Percentiles rank a stretch among this genome's conserved stretches.
Evolutionary conservation across 441 rosid species (phyloP).

Genomic region (Jatropha podagrica): DNA sequence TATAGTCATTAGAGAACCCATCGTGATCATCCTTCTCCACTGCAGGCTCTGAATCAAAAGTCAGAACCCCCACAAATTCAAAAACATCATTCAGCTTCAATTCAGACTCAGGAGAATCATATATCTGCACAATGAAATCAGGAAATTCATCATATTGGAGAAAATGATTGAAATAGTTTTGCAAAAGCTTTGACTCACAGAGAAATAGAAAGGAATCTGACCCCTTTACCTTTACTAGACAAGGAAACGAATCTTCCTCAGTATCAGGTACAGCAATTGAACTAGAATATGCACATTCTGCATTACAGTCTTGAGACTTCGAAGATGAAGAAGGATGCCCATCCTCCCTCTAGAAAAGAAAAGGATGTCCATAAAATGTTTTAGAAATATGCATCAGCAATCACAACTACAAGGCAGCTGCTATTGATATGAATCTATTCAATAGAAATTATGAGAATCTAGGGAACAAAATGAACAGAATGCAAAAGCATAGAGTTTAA

Average conservation of each 20-base stretch:
- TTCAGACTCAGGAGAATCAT: constrained; percentile 84
- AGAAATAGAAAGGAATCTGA: constrained; percentile 5
- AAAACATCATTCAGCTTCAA: constrained; percentile 81
- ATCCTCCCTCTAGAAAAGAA: constrained; percentile 56
- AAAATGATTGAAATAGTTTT: not conserved
- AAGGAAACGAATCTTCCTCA: constrained; percentile 43
- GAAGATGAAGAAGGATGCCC: constrained; percentile 49
- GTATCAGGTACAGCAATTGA: constrained; percentile 23
- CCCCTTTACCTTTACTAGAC: constrained; percentile 70
- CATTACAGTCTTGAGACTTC: constrained; percentile 28
- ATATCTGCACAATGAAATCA: constrained; percentile 50
- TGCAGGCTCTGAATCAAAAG: constrained; percentile 48
- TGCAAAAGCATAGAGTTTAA: not conserved
- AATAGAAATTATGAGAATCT: not conserved
- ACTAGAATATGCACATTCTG: constrained; percentile 32
- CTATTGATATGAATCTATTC: not conserved
- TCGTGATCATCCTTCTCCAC: constrained; percentile 40
- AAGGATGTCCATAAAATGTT: constrained; percentile 11
- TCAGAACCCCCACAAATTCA: constrained; percentile 83
- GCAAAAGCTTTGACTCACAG: no score
- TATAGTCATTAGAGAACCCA: constrained; percentile 42
- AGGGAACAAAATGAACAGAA: not conserved
- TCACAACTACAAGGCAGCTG: not conserved
- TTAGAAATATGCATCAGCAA: constrained; percentile 2
- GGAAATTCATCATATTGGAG: constrained; percentile 6